These are phyloP conservation scores for Hawksworthiomyces lignivorus DNA, from an alignment of 2,329 filamentous ascomycete species.

Conservation along the genomic window DNA sequence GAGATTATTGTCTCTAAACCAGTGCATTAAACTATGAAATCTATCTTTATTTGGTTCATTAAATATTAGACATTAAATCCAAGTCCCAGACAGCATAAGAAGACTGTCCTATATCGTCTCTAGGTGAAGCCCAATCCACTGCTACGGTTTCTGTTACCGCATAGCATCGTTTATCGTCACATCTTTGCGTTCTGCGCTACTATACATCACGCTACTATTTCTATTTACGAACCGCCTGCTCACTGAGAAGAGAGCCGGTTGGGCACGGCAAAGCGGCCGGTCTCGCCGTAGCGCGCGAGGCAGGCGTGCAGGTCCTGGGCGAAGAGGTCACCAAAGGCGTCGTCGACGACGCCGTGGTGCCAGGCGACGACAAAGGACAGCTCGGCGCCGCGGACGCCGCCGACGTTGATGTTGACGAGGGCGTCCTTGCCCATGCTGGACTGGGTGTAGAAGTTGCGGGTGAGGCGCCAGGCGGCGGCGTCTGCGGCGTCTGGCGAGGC, in stretches of 20 bases:
- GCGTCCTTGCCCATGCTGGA: slow-evolving; percentile 35
- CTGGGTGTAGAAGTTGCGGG: slow-evolving; percentile 43
- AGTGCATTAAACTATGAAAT: too few relatives aligned
- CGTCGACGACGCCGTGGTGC: slow-evolving; percentile 37
- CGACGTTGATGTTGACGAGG: slow-evolving; percentile 37
- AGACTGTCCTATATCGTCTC: too few relatives aligned
- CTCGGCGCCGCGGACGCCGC: slow-evolving; percentile 33
- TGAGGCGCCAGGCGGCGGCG: slow-evolving; percentile 27
- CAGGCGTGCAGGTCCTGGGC: slow-evolving; percentile 28
- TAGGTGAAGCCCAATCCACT: too few relatives aligned
- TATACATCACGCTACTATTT: too few relatives aligned
- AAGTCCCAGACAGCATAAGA: too few relatives aligned
- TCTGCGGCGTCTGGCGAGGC: slow-evolving; percentile 9
- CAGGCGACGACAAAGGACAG: slow-evolving; percentile 39
- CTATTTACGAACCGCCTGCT: too few relatives aligned
- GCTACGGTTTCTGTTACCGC: too few relatives aligned
- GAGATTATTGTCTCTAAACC: too few relatives aligned
- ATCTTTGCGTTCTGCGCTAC: too few relatives aligned
- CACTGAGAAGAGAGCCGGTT: background rate
- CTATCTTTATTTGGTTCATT: too few relatives aligned
- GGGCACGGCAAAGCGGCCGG: slow-evolving; percentile 9
- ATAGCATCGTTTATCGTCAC: too few relatives aligned
- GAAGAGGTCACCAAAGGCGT: slow-evolving; percentile 29
- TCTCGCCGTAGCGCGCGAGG: slow-evolving; percentile 13
- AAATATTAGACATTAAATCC: too few relatives aligned